Evolutionary conservation across 2,329 filamentous ascomycete species (phyloP).

Genomic region (Aphanoascus verrucosus): DNA sequence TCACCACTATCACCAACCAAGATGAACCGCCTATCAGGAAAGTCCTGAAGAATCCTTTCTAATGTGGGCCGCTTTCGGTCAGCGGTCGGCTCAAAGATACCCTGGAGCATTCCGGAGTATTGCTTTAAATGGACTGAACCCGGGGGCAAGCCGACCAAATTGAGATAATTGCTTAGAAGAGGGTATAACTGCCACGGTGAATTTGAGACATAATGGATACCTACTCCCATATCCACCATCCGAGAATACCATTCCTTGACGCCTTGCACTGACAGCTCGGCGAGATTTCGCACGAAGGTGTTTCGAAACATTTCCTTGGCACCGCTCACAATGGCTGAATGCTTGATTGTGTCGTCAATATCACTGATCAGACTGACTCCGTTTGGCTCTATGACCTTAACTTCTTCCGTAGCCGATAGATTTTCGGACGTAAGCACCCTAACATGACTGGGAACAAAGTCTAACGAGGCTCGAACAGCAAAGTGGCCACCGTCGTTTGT

Average conservation of each 20-base stretch:
- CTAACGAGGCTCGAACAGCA: constrained; percentile 62
- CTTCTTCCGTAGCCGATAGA: constrained; percentile 67
- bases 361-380: constrained; percentile 93
- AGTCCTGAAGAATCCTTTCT: constrained; percentile 76
- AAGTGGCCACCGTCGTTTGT: constrained; percentile 92
- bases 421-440: constrained; percentile 76
- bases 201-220: constrained; percentile 97
- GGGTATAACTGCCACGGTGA: constrained; percentile 97
- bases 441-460: constrained; percentile 84
- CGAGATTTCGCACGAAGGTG: constrained; percentile 79
- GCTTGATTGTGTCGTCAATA: constrained; percentile 95
- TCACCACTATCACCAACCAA: constrained; percentile 93
- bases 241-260: constrained; percentile 80
- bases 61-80: constrained; percentile 86
- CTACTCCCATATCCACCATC: constrained; percentile 68
- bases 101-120: constrained; percentile 93
- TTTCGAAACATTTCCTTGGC: constrained; percentile 93
- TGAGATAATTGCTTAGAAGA: constrained; percentile 75
- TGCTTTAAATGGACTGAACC: constrained; percentile 94
- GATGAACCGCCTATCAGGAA: constrained; percentile 79
- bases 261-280: constrained; percentile 71
- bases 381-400: constrained; percentile 62
- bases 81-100: constrained; percentile 93
- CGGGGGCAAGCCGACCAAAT: constrained; percentile 63
- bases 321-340: constrained; percentile 78